Evolutionary conservation across 768 basidiomycete species (phyloP).

Genomic region (Gymnopilus dilepis): DNA sequence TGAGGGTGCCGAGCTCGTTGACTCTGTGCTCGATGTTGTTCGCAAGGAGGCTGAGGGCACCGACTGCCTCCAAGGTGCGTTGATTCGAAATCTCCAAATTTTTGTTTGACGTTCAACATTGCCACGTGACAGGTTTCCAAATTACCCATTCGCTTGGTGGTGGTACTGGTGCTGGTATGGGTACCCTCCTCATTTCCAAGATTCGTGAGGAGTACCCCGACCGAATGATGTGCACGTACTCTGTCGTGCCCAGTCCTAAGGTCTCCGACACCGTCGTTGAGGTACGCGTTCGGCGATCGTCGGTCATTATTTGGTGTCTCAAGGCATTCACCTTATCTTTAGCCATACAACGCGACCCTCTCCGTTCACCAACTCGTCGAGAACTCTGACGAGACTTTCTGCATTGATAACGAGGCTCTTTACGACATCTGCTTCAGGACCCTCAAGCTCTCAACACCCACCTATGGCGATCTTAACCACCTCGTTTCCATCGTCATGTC

Average conservation of each 20-base stretch:
- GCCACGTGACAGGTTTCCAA: slow-evolving; percentile 80
- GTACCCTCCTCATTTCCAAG: slow-evolving; percentile 98
- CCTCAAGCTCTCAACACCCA: slow-evolving; percentile 93
- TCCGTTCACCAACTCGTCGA: slow-evolving; percentile 99
- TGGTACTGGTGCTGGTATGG: slow-evolving; percentile 99
- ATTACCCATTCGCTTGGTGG: slow-evolving; percentile 99
- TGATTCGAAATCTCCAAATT: slow-evolving; percentile 6
- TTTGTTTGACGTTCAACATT: slow-evolving; percentile 12
- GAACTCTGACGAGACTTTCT: slow-evolving; percentile 99
- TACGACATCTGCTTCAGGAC: slow-evolving; percentile 99
- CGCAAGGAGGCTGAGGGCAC: slow-evolving; percentile 98
- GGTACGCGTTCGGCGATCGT: slow-evolving; percentile 42
- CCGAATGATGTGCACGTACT: slow-evolving; percentile 99
- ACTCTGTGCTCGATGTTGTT: slow-evolving; percentile 96
- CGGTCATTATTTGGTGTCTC: neutral
- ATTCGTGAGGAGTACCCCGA: slow-evolving; percentile 99
- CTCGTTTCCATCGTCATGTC: slow-evolving; percentile 98
- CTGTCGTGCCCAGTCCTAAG: slow-evolving; percentile 96
- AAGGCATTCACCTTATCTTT: slow-evolving; percentile 7
- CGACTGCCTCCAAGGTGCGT: slow-evolving; percentile 91
- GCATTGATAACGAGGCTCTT: slow-evolving; percentile 99
- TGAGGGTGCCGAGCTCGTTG: slow-evolving; percentile 97
- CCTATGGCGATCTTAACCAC: slow-evolving; percentile 97
- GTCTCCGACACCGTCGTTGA: slow-evolving; percentile 99
- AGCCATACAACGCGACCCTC: slow-evolving; percentile 99